phyloP scores from a whole-genome alignment of 345 rosid species.

The Sisymbrium altissimum region DNA sequence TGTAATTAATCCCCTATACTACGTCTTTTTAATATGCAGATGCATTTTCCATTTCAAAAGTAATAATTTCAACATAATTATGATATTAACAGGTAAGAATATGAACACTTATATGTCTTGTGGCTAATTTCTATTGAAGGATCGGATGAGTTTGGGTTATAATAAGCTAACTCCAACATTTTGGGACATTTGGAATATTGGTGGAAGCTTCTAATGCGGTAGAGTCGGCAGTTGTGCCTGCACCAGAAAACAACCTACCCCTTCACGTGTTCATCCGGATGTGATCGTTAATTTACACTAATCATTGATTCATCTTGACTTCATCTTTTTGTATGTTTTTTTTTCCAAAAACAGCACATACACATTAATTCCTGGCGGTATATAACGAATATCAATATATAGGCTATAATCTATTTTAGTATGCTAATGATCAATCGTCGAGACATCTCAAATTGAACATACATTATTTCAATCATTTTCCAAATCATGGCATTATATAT shows the following conservation, averaged over 20 bases:
- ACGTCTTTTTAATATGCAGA: background rate
- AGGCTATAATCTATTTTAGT: background rate
- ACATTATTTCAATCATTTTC: background rate
- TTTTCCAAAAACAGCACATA: background rate
- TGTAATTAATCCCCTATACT: background rate
- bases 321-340: background rate
- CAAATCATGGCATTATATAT: background rate
- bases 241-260: conserved; percentile 34
- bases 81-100: background rate
- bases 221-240: conserved; percentile 30
- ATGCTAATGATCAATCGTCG: background rate
- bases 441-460: background rate
- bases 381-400: background rate
- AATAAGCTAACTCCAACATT: background rate
- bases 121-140: background rate
- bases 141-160: conserved; percentile 2
- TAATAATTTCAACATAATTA: background rate
- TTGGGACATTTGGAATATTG: background rate
- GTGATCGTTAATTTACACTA: background rate
- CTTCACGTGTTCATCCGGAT: conserved; percentile 9
- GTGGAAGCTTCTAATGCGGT: conserved; percentile 23
- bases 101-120: background rate
- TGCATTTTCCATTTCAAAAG: background rate
- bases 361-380: background rate
- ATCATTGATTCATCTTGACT: conserved; percentile 12